Base-by-base conservation (phyloP, 164 flowering plant species). In the Piper betle region DNA sequence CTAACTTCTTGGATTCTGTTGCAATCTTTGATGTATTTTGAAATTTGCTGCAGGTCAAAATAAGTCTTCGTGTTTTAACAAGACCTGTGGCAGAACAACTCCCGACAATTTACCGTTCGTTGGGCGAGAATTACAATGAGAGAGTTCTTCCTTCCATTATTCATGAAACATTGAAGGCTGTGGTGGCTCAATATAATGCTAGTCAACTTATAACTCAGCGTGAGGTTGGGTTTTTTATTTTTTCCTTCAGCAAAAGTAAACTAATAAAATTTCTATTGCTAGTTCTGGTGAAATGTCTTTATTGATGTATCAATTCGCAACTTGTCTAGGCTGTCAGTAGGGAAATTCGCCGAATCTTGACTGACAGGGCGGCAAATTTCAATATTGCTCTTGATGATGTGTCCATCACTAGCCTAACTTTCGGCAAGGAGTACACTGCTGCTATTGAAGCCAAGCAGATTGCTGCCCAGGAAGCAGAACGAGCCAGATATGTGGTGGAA, bases 401-500 rank as follows among this genome's bases (percentile, higher is more conserved):
- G 55, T 81, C 91, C 18, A 80, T 85, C 39, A 85, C 87, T 1
- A 75, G 69, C 72, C 69, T 81, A 56, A 81, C 82, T 40, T 81
- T 81, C 66, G 84, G 88, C 20, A 80, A 62, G 76, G 88, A 83
- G 73, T 85, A 83, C 59, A 80, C 85, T 1, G 77, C 80, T 65
- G 86, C 91, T 25, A 80, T 83, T 65, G 91, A 85, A 68, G 84
- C 86, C 33, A 85, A 83, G 55, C 88, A 82, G 64, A 78, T 85
- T 59, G 88, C 91, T 63, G 88, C 86, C 18, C 88, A 83, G 61
- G 86, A 85, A 72, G 91, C 86, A 37, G 84, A 83, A 67, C 74
- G 86, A 39, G 82, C 91, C 65, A 83, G 81, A 58, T 83, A 76
- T 71, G 79, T 85, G 55, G 88, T 83, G 48, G 86, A 81, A 50